Conservation (phyloP, 2,329 filamentous ascomycete genomes). For the Talaromyces albobiverticillius region DNA sequence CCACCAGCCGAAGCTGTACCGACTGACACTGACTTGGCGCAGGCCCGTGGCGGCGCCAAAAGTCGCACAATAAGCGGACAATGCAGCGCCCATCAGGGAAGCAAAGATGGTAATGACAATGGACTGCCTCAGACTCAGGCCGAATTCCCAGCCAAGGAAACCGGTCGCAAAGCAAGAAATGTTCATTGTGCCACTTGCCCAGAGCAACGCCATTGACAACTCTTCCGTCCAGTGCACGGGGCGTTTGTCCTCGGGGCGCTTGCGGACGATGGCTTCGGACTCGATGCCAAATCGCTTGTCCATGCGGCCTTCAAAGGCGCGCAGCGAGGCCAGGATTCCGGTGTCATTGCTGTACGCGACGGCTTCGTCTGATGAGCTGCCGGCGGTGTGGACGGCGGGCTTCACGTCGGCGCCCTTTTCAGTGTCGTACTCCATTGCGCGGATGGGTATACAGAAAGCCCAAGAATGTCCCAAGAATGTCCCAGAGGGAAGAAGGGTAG, state of each 20-base stretch:
- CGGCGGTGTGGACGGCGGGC: slow-evolving; percentile 3
- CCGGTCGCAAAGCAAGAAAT: slow-evolving; percentile 52
- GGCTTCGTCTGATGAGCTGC: slow-evolving; percentile 9
- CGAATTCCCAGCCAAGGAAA: slow-evolving; percentile 51
- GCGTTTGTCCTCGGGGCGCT: slow-evolving; percentile 44
- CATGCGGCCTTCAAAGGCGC: slow-evolving; percentile 42
- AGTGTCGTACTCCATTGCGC: slow-evolving; percentile 11
- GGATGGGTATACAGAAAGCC: too few relatives aligned
- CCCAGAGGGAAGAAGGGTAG: too few relatives aligned
- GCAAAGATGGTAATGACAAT: slow-evolving; percentile 48
- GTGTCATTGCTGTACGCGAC: not conserved
- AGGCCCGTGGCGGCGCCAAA: slow-evolving; percentile 51
- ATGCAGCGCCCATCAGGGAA: slow-evolving; percentile 43
- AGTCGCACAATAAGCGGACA: slow-evolving; percentile 50
- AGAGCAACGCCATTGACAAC: slow-evolving; percentile 51
- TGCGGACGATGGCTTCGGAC: slow-evolving; percentile 46
- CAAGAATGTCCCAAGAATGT: too few relatives aligned
- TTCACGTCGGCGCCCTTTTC: slow-evolving; percentile 8
- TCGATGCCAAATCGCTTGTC: slow-evolving; percentile 51
- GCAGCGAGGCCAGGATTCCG: slow-evolving; percentile 26
- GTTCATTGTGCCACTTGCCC: slow-evolving; percentile 53
- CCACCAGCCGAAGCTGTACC: slow-evolving; percentile 53
- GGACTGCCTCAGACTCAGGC: slow-evolving; percentile 44
- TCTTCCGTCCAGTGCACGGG: slow-evolving; percentile 36
- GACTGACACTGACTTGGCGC: slow-evolving; percentile 50